Conservation (phyloP, 2,329 filamentous ascomycete genomes). For the Alternaria incomplexa region DNA sequence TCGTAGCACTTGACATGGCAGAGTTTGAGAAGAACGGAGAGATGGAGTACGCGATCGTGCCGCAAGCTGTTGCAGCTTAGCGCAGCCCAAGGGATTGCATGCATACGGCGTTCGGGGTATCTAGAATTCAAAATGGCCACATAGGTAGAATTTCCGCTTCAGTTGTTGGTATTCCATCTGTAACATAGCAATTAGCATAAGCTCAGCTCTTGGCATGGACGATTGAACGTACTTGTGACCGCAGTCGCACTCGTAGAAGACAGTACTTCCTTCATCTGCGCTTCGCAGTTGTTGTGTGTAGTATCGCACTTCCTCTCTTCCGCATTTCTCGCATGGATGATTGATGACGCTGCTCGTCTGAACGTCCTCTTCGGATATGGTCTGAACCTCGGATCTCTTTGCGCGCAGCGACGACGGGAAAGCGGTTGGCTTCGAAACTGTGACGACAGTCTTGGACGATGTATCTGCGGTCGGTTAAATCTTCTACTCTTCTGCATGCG, state of each 20-base stretch:
- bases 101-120: slow-evolving; percentile 31
- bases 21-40: slow-evolving; percentile 92
- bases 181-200: slow-evolving; percentile 29
- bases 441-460: slow-evolving; percentile 73
- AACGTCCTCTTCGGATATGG: slow-evolving; percentile 77
- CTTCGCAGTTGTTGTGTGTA: slow-evolving; percentile 85
- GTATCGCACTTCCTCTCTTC: slow-evolving; percentile 80
- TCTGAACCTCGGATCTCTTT: slow-evolving; percentile 85
- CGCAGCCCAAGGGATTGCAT: slow-evolving; percentile 21
- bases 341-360: slow-evolving; percentile 73
- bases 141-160: slow-evolving; percentile 48
- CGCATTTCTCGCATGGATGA: slow-evolving; percentile 80
- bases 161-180: slow-evolving; percentile 67
- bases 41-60: slow-evolving; percentile 90
- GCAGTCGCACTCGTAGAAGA: slow-evolving; percentile 90
- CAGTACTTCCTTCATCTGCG: slow-evolving; percentile 92
- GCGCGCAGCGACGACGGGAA: slow-evolving; percentile 90
- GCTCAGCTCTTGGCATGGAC: background rate
- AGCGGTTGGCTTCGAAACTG: slow-evolving; percentile 83
- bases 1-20: slow-evolving; percentile 97
- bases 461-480: slow-evolving; percentile 25
- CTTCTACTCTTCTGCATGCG: background rate
- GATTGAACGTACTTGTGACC: slow-evolving; percentile 72
- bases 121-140: slow-evolving; percentile 14
- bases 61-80: slow-evolving; percentile 50